These are phyloP conservation scores for Parvularia atlantis DNA, from an alignment of 78 protist species.

Conservation along the genomic window DNA sequence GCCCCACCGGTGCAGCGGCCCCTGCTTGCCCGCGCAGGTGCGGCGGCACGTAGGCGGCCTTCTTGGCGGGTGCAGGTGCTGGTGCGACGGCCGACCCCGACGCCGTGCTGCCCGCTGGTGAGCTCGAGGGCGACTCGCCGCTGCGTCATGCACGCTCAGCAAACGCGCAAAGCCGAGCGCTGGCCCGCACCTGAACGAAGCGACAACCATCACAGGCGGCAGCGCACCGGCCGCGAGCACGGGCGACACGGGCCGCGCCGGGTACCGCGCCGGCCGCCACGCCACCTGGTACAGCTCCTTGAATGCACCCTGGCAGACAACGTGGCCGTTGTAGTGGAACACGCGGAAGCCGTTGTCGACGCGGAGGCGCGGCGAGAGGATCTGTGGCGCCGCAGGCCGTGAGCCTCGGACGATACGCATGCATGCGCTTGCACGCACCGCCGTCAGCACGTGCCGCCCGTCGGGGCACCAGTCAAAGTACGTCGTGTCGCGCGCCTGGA, in stretches of 20 bases:
- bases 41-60: constrained; percentile 10
- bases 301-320: too few species aligned
- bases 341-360: constrained; percentile 35
- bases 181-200: too few species aligned
- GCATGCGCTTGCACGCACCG: too few species aligned
- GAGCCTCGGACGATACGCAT: too few species aligned
- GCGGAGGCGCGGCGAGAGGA: constrained; percentile 52
- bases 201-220: too few species aligned
- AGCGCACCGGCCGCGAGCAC: too few species aligned
- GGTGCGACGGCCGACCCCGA: background rate
- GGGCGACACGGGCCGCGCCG: background rate
- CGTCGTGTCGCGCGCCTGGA: constrained; percentile 7
- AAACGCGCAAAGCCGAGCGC: too few species aligned
- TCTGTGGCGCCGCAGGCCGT: too few species aligned
- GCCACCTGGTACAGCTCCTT: background rate
- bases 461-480: constrained; percentile 34
- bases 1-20: background rate
- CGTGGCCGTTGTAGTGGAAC: background rate
- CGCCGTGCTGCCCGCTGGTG: too few species aligned
- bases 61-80: background rate
- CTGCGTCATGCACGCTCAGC: too few species aligned
- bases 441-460: constrained; percentile 20
- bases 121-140: too few species aligned
- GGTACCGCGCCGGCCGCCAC: background rate
- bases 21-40: constrained; percentile 7